Evolutionary conservation across 2,329 filamentous ascomycete species (phyloP).

Genomic region (Aspergillus pseudoglaucus): DNA sequence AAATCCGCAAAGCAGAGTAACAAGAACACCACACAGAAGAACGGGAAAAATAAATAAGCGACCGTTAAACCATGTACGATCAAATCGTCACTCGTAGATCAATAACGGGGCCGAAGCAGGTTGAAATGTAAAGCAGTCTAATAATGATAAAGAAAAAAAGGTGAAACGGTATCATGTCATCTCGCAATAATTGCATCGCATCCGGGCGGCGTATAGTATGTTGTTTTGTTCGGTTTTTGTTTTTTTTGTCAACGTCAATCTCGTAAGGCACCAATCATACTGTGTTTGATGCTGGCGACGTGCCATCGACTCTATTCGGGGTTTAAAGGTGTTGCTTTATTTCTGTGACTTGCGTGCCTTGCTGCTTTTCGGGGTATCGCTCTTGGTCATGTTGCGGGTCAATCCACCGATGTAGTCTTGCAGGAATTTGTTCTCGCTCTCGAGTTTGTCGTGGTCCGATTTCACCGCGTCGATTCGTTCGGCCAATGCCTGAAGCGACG

Average conservation of each 20-base stretch:
- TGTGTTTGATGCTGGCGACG: too few species aligned
- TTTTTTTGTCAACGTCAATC: neutral
- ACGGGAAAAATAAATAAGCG: constrained; percentile 2
- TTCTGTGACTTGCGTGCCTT: constrained; percentile 45
- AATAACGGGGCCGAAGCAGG: neutral
- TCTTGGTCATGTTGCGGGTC: constrained; percentile 63
- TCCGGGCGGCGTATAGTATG: too few species aligned
- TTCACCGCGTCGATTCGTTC: constrained; percentile 92
- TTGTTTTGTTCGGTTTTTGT: neutral
- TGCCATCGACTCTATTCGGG: too few species aligned
- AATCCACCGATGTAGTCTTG: constrained; percentile 97
- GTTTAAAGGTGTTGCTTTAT: constrained; percentile 13
- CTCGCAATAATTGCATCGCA: neutral
- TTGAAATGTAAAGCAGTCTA: constrained; percentile 1
- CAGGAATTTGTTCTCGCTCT: constrained; percentile 93
- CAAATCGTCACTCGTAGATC: neutral
- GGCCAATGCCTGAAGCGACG: constrained; percentile 80
- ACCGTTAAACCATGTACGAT: neutral
- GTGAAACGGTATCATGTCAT: neutral
- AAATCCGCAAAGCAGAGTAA: neutral
- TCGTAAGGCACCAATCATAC: neutral
- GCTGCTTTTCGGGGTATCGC: constrained; percentile 50
- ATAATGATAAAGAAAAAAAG: constrained; percentile 7
- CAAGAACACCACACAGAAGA: constrained; percentile 1
- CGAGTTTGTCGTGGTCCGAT: constrained; percentile 91